These are phyloP conservation scores for Fusarium hainanense DNA, from an alignment of 2,329 filamentous ascomycete genomes.

Conservation along the genomic window DNA sequence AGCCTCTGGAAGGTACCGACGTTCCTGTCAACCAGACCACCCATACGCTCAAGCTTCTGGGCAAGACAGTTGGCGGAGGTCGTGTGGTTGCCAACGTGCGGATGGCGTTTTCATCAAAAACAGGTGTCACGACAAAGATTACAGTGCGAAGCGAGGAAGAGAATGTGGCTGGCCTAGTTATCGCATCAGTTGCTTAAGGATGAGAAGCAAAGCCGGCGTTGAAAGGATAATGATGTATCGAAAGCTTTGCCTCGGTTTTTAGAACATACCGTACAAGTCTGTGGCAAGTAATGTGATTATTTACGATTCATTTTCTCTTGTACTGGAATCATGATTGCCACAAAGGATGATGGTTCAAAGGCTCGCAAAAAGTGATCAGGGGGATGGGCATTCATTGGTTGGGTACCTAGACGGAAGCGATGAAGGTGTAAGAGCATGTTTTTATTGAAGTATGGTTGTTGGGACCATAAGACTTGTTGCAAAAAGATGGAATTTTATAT, in stretches of 20 bases:
- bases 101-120: conserved; percentile 94
- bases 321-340: conserved; percentile 23
- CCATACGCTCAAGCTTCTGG: conserved; percentile 94
- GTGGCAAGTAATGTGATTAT: conserved; percentile 41
- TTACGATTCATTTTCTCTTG: conserved; percentile 33
- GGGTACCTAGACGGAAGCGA: conserved; percentile 31
- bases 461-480: conserved; percentile 25
- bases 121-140: conserved; percentile 95
- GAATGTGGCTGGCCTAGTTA: conserved; percentile 84
- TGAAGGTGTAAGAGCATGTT: conserved; percentile 39
- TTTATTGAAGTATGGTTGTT: conserved; percentile 35
- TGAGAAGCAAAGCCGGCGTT: conserved; percentile 49
- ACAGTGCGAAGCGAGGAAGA: conserved; percentile 92
- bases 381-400: conserved; percentile 14
- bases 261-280: conserved; percentile 40
- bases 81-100: conserved; percentile 87
- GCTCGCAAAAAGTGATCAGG: conserved; percentile 13
- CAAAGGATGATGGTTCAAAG: background rate
- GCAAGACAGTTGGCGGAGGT: conserved; percentile 92
- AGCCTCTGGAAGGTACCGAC: conserved; percentile 94
- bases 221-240: conserved; percentile 51
- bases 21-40: conserved; percentile 88
- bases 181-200: conserved; percentile 83
- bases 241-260: conserved; percentile 46
- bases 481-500: conserved; percentile 32